These are phyloP conservation scores for Ophiostoma perfectum DNA, from an alignment of 2,329 filamentous ascomycete species.

Conservation along the genomic window DNA sequence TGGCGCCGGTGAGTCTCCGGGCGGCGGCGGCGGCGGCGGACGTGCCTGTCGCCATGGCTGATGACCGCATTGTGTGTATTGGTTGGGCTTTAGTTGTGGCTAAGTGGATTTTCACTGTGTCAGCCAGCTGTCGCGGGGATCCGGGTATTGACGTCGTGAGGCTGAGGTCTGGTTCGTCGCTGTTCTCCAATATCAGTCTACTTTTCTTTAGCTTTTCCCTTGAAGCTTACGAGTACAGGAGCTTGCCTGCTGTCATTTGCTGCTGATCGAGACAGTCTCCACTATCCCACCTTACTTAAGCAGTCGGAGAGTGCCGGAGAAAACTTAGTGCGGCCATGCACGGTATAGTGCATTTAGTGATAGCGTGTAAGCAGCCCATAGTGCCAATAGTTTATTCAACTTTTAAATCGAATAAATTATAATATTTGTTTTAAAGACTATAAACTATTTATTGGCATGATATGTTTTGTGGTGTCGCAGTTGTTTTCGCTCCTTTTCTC, in stretches of 20 bases:
- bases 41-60: neutral
- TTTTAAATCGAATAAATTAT: neutral
- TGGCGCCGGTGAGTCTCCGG: constrained; percentile 10
- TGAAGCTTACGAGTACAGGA: neutral
- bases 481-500: too few relatives aligned
- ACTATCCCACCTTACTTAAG: neutral
- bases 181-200: neutral
- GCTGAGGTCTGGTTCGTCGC: neutral
- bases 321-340: constrained; percentile 16
- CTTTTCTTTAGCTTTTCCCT: neutral
- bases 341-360: neutral
- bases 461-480: neutral
- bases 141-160: constrained; percentile 2
- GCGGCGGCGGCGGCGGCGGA: constrained; percentile 13
- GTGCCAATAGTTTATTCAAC: neutral
- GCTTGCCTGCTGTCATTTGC: neutral
- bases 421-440: neutral
- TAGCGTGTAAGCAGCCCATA: neutral
- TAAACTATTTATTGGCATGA: neutral
- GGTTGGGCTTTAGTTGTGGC: neutral
- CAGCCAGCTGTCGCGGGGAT: neutral
- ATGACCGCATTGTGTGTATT: neutral
- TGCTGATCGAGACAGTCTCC: constrained; percentile 3
- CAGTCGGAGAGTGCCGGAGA: constrained; percentile 10
- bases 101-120: neutral